A percentile compares a stretch with the other conserved stretches of the same genome.
These are phyloP conservation scores for Gastrodia elata DNA, from an alignment of 106 monocot species.

Conservation along the genomic window DNA sequence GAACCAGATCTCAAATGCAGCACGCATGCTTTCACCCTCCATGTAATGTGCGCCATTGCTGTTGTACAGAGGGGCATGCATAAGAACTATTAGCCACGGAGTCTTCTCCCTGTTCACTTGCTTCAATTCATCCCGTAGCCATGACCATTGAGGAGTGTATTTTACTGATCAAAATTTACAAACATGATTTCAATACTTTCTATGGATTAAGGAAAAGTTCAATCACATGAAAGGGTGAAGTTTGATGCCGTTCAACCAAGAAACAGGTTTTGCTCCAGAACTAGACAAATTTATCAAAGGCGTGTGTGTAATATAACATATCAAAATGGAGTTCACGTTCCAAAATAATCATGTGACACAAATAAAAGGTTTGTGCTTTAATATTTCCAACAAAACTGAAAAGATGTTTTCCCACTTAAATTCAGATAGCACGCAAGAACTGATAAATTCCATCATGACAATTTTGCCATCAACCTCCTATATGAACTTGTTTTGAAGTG, in stretches of 20 bases:
- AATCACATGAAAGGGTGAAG: not conserved
- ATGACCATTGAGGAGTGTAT: conserved; percentile 90
- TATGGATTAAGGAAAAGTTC: not conserved
- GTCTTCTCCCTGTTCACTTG: conserved; percentile 82
- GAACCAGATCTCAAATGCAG: conserved; percentile 82
- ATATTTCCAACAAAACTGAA: too few relatives aligned
- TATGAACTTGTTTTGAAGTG: too few relatives aligned
- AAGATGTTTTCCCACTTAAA: too few relatives aligned
- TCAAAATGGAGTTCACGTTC: not conserved
- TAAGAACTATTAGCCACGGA: conserved; percentile 95
- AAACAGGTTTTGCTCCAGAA: not conserved
- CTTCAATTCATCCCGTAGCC: conserved; percentile 60
- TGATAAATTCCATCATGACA: too few relatives aligned
- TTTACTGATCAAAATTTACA: conserved; percentile 44
- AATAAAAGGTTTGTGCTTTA: too few relatives aligned
- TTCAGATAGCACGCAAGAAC: too few relatives aligned
- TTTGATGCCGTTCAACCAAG: not conserved
- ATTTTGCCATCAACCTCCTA: too few relatives aligned
- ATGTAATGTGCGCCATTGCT: conserved; percentile 90
- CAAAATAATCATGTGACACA: too few relatives aligned
- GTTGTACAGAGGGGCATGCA: conserved; percentile 89
- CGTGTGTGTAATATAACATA: not conserved
- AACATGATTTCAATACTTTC: conserved; percentile 6
- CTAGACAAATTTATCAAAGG: not conserved
- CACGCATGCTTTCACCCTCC: conserved; percentile 97